Evolutionary conservation across 768 basidiomycete species (phyloP).

Genomic region (Pisolithus tinctorius): DNA sequence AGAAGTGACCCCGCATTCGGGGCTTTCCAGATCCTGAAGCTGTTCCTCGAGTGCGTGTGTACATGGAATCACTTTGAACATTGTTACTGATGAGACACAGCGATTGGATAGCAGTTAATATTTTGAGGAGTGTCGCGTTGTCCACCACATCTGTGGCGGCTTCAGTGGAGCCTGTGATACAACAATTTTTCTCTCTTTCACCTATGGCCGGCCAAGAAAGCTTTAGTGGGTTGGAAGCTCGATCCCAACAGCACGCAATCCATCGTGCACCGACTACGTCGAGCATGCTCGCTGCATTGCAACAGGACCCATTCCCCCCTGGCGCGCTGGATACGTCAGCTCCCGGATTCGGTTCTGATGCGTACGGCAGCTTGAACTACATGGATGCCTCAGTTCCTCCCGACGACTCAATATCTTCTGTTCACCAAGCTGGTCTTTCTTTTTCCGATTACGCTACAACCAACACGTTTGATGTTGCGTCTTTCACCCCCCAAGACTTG

Average conservation of each 20-base stretch:
- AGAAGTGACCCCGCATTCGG: constrained; percentile 90
- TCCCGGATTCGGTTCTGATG: constrained; percentile 58
- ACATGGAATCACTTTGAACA: constrained; percentile 2
- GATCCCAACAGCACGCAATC: constrained; percentile 55
- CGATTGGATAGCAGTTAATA: constrained; percentile 90
- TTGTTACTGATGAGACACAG: constrained; percentile 33
- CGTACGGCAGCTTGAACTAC: constrained; percentile 65
- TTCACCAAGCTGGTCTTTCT: constrained; percentile 57
- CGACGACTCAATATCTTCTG: constrained; percentile 55
- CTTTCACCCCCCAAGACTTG: constrained; percentile 63
- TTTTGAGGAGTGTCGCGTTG: constrained; percentile 77
- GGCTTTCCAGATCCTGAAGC: constrained; percentile 85
- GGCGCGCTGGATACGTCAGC: constrained; percentile 60
- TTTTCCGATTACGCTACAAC: constrained; percentile 67
- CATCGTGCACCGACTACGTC: constrained; percentile 81
- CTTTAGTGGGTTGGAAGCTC: constrained; percentile 59
- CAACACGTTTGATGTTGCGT: constrained; percentile 62
- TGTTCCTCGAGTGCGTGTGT: constrained; percentile 76
- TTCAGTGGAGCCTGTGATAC: constrained; percentile 87
- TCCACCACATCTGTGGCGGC: constrained; percentile 90
- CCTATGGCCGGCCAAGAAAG: constrained; percentile 87
- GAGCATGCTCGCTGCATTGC: constrained; percentile 85
- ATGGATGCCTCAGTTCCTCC: constrained; percentile 65
- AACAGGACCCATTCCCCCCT: constrained; percentile 64
- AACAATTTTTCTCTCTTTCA: constrained; percentile 79